Evolutionary conservation across 2,329 filamentous ascomycete genomes (phyloP).

Genomic region (Monosporascus sp.): DNA sequence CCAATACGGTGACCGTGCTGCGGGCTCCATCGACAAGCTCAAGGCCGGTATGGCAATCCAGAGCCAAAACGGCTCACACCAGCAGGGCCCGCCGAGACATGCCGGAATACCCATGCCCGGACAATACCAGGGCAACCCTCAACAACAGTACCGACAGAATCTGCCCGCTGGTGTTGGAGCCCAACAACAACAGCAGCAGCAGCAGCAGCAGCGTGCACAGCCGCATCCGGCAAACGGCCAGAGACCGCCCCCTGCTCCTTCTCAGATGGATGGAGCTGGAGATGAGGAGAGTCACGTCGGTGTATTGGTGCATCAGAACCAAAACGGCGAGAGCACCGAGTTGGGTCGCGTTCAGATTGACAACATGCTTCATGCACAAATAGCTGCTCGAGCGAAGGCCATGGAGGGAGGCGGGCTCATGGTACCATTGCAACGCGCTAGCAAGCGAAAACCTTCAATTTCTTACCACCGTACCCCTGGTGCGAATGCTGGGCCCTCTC

Average conservation of each 20-base stretch:
- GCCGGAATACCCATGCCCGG: conserved; percentile 12
- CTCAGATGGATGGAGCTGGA: conserved; percentile 72
- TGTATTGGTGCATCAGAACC: conserved; percentile 53
- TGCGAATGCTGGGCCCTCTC: conserved; percentile 30
- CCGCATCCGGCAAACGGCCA: conserved; percentile 35
- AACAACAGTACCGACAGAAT: conserved; percentile 25
- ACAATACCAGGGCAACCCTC: conserved; percentile 22
- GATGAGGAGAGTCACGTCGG: conserved; percentile 55
- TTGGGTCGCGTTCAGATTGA: conserved; percentile 62
- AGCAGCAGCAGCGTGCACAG: conserved; percentile 23
- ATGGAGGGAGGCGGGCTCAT: conserved; percentile 74
- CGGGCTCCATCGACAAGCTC: conserved; percentile 60
- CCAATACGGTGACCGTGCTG: conserved; percentile 59
- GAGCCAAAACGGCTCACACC: conserved; percentile 18
- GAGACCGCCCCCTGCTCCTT: conserved; percentile 31
- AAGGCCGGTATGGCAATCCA: conserved; percentile 37
- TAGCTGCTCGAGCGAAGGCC: conserved; percentile 58
- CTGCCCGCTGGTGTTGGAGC: conserved; percentile 9
- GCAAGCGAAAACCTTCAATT: conserved; percentile 29
- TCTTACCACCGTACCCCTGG: conserved; percentile 15
- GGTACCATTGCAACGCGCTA: conserved; percentile 60
- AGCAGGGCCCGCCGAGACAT: conserved; percentile 21
- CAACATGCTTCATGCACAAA: conserved; percentile 61
- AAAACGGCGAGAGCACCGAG: conserved; percentile 48
- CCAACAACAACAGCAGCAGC: conserved; percentile 15